Evolutionary conservation across 345 rosid genomes (phyloP).

Genomic region (Hypericum androsaemum): DNA sequence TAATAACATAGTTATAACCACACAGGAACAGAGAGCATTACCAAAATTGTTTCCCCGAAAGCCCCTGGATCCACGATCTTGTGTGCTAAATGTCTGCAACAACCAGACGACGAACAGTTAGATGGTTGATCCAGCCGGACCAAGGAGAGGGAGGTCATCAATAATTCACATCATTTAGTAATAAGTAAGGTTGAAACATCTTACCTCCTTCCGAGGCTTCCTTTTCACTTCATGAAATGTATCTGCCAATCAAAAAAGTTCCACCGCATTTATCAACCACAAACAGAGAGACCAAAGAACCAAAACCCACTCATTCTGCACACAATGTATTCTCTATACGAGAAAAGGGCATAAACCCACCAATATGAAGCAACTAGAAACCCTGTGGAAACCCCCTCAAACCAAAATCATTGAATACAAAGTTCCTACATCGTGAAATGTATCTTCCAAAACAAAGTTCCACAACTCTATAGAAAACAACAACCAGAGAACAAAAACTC

Average conservation of each 20-base stretch:
- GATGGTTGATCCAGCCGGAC: not conserved
- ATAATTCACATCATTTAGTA: not conserved
- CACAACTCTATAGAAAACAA: too few species aligned
- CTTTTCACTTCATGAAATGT: conserved; percentile 87
- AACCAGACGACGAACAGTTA: conserved; percentile 4
- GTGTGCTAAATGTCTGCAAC: conserved; percentile 34
- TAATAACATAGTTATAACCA: not conserved
- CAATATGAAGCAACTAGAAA: too few species aligned
- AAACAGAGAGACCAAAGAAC: conserved; percentile 3
- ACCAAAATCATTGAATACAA: too few species aligned
- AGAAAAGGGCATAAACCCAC: too few species aligned
- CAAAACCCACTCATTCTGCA: not conserved
- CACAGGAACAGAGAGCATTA: conserved; percentile 6
- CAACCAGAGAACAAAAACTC: too few species aligned
- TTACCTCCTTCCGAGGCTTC: conserved; percentile 64
- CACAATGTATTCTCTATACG: too few species aligned
- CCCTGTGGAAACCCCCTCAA: too few species aligned
- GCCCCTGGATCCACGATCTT: conserved; percentile 33
- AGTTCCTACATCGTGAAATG: too few species aligned
- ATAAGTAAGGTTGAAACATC: conserved; percentile 8
- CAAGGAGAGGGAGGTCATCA: too few species aligned
- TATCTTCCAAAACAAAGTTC: too few species aligned
- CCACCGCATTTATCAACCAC: conserved; percentile 1
- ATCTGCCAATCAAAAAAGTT: conserved; percentile 33
- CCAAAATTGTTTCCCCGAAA: conserved; percentile 43